Evolutionary conservation across 163 green algal species (phyloP), one percentile per base, ranked within the genome.

Genomic region (Chloroidium sp.): DNA sequence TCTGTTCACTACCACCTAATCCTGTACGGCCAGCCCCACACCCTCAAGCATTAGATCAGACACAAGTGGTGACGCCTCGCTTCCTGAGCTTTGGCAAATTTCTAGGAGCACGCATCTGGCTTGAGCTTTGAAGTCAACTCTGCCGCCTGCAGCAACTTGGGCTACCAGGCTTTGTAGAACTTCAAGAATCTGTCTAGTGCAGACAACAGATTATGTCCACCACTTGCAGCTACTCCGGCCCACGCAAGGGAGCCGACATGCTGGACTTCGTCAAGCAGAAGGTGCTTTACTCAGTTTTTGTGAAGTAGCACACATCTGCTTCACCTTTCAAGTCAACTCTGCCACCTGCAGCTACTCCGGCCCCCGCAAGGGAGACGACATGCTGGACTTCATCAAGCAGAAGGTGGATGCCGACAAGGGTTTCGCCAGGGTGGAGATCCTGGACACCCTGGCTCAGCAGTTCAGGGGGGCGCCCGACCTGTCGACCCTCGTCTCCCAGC

Each of bases 331-430:
- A 58, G 8, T 76, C 72, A 76, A 3, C 72, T 69, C 1, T 58
- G 2, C 74, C 14, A 10, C 57, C 13, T 87, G 79, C 90, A 95
- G 88, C 69, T 97, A 97, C 86, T 80, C 90, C n/a, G 84, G 85
- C 78, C 90, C 74, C 62, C 90, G 93, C 78, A 92, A 83, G 1
- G 62, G 82, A 6, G 85, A 90, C 59, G 89, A 80, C 3, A 93
- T 97, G 82, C 61, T 93, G 4, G 84, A 88, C 12, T 95, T 89
- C 88, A 83, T 96, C 4, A 89, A 93, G 75, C 61, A 87, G 60
- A 86, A 94, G 86, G n/a, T 96, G 62, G 84, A 82, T 1, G 82
- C 82, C 0, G 93, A 96, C 84, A 86, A 84, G 12, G 78, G 81
- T 68, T 95, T 95, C 85, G 93, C 89, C 0, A 88, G 89, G 59